phyloP scores from a whole-genome alignment of 306 rosid genomes.

The Pachyrhizus erosus region DNA sequence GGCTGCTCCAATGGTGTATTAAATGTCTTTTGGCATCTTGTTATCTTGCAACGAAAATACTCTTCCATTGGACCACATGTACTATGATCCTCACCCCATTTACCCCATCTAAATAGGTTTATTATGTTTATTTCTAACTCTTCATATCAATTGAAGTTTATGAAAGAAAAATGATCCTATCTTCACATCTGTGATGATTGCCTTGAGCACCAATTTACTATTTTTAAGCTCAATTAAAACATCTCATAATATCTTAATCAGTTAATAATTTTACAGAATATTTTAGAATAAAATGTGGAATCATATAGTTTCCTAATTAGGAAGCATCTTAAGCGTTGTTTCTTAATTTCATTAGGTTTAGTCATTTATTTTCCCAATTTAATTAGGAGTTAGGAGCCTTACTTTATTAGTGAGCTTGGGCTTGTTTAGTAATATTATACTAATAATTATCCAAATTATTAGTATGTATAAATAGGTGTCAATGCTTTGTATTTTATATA shows the following conservation, averaged over 20 bases:
- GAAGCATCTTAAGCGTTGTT: background rate
- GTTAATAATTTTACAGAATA: background rate
- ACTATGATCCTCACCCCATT: background rate
- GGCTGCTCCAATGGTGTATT: background rate
- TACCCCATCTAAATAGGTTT: background rate
- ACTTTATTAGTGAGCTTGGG: no score
- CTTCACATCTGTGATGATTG: background rate
- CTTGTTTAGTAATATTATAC: no score
- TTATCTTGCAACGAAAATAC: constrained; percentile 16
- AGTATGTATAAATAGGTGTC: background rate
- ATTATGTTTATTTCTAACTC: background rate
- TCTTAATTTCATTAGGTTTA: no score
- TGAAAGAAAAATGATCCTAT: background rate
- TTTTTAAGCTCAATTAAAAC: background rate
- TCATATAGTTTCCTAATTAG: background rate
- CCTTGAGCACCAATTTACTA: constrained; percentile 6
- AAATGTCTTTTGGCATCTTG: constrained; percentile 11
- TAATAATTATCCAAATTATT: constrained; percentile 17
- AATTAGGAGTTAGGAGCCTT: no score
- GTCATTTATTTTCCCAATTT: no score
- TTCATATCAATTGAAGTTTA: constrained; percentile 3
- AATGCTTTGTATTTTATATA: constrained; percentile 28
- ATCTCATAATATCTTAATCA: background rate
- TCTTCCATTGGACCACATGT: background rate
- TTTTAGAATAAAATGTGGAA: constrained; percentile 3